These are phyloP conservation scores for Kodamaea nitidulidarum DNA, from an alignment of 805 yeast genomes.

Conservation along the genomic window DNA sequence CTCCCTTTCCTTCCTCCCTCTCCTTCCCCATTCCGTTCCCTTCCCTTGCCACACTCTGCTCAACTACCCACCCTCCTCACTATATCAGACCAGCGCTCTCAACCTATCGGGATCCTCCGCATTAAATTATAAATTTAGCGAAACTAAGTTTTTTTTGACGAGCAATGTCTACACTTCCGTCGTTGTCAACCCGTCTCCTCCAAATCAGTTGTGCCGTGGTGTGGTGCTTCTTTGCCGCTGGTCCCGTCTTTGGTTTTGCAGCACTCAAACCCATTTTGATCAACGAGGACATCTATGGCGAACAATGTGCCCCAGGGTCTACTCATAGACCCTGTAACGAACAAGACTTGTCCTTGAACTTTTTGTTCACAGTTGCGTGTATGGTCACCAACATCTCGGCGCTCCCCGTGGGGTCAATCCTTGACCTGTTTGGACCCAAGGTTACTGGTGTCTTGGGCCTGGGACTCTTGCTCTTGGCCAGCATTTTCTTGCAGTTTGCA, in stretches of 20 bases:
- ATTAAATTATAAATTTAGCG: not conserved
- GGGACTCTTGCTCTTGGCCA: conserved; percentile 51
- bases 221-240: conserved; percentile 56
- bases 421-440: conserved; percentile 79
- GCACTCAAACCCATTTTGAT: conserved; percentile 53
- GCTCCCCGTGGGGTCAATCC: conserved; percentile 71
- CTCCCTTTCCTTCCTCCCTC: too few species aligned
- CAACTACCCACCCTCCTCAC: not conserved
- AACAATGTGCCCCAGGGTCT: conserved; percentile 29
- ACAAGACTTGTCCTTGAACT: conserved; percentile 81
- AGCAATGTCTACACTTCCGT: conserved; percentile 7
- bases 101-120: not conserved
- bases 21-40: too few species aligned
- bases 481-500: conserved; percentile 45
- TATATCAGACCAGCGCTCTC: not conserved
- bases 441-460: conserved; percentile 76
- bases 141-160: not conserved
- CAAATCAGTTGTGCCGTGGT: conserved; percentile 49
- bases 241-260: conserved; percentile 59
- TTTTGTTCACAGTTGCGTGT: conserved; percentile 82
- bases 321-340: conserved; percentile 46
- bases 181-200: conserved; percentile 11
- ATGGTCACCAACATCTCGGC: conserved; percentile 83
- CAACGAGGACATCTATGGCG: conserved; percentile 45
- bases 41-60: too few species aligned